Evolutionary conservation across 2,329 filamentous ascomycete species (phyloP).

Genomic region (Aspergillus luchuensis): DNA sequence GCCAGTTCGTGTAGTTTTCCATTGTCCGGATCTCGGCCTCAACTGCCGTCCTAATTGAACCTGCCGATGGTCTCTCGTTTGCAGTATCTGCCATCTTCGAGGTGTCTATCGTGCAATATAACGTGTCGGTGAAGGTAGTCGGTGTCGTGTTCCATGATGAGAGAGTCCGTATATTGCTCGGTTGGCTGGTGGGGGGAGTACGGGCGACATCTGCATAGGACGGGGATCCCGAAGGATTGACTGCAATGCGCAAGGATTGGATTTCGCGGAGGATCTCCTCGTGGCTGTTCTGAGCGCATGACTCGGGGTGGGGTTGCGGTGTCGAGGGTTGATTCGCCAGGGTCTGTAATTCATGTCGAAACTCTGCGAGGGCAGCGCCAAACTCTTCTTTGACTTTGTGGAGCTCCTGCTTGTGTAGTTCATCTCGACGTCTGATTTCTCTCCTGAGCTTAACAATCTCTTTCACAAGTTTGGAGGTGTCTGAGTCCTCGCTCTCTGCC

Average conservation of each 20-base stretch:
- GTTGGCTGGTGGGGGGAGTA: slow-evolving; percentile 19
- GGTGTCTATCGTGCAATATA: background rate
- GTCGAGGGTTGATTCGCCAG: slow-evolving; percentile 18
- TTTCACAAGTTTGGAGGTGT: slow-evolving; percentile 13
- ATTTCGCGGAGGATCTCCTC: slow-evolving; percentile 10
- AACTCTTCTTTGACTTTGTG: slow-evolving; percentile 25
- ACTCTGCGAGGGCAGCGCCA: slow-evolving; percentile 20
- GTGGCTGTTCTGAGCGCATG: slow-evolving; percentile 18
- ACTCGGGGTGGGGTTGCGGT: slow-evolving; percentile 17
- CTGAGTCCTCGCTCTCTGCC: slow-evolving; percentile 17
- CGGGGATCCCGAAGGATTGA: slow-evolving; percentile 8
- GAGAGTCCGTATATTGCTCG: slow-evolving; percentile 25
- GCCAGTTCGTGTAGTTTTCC: too few relatives aligned
- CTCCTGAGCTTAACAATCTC: slow-evolving; percentile 26
- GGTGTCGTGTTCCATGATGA: slow-evolving; percentile 19
- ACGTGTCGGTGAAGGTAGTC: slow-evolving; percentile 20
- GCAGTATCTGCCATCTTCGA: slow-evolving; percentile 8
- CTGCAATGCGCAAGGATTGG: too few relatives aligned
- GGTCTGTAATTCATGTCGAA: slow-evolving; percentile 20
- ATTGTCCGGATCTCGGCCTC: slow-evolving; percentile 19
- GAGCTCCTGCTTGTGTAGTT: slow-evolving; percentile 25
- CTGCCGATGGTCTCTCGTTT: slow-evolving; percentile 16
- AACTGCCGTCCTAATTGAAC: slow-evolving; percentile 13
- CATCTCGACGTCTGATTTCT: slow-evolving; percentile 24
- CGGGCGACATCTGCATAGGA: slow-evolving; percentile 25